A percentile compares a stretch with the other conserved stretches of the same genome.
Conservation (phyloP, 2,329 filamentous ascomycete genomes). For the Cladophialophora exuberans region DNA sequence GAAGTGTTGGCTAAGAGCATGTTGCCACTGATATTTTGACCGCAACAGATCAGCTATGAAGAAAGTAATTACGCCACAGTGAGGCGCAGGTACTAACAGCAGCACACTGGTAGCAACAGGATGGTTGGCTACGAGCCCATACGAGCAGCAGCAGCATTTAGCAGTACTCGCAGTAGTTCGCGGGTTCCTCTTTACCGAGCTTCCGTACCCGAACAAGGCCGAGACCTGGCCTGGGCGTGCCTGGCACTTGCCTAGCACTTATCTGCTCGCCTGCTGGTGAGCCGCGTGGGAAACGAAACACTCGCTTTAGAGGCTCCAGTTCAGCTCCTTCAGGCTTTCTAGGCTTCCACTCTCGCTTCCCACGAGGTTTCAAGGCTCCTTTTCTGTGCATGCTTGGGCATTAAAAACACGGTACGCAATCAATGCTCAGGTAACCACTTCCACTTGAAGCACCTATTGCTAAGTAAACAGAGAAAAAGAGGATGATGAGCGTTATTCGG, state of each 20-base stretch:
- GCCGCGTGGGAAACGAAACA: conserved; percentile 18
- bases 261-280: too few species aligned
- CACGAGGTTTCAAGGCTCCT: not conserved
- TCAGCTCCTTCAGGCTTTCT: conserved; percentile 6
- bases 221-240: too few species aligned
- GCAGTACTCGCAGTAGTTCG: conserved; percentile 1
- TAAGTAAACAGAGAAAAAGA: too few species aligned
- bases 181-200: conserved; percentile 3
- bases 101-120: not conserved
- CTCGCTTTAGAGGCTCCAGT: too few species aligned
- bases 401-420: too few species aligned
- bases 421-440: not conserved
- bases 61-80: conserved; percentile 15
- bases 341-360: not conserved
- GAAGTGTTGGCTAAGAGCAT: not conserved
- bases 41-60: not conserved
- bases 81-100: conserved; percentile 6
- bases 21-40: too few species aligned
- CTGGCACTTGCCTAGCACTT: too few species aligned
- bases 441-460: not conserved
- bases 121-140: conserved; percentile 5
- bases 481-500: too few species aligned
- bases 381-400: not conserved
- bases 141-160: conserved; percentile 4
- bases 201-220: too few species aligned